These are phyloP conservation scores for Trichoderma sp. DNA, from an alignment of 2,329 filamentous ascomycete genomes.

Conservation along the genomic window DNA sequence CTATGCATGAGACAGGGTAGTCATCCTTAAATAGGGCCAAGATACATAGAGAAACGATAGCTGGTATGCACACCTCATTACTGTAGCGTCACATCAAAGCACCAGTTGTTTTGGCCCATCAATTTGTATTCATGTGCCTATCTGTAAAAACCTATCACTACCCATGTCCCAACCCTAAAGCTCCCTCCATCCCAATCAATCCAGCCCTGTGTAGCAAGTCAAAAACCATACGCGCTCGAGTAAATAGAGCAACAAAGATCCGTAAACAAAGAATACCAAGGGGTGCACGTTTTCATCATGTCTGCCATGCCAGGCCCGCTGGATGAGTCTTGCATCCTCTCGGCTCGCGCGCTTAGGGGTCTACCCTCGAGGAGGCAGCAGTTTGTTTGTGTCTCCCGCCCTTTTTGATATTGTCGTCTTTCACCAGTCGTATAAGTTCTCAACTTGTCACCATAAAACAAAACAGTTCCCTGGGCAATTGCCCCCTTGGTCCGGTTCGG, in stretches of 20 bases:
- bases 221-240: slow-evolving; percentile 19
- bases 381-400: neutral
- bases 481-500: slow-evolving; percentile 32
- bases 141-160: slow-evolving; percentile 36
- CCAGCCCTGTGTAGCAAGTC: neutral
- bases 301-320: slow-evolving; percentile 24
- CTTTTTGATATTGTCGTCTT: slow-evolving; percentile 3
- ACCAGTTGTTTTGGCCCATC: slow-evolving; percentile 26
- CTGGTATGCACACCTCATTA: neutral
- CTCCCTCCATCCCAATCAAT: slow-evolving; percentile 9
- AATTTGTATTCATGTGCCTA: slow-evolving; percentile 35
- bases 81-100: neutral
- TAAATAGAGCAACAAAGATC: slow-evolving; percentile 12
- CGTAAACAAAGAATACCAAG: slow-evolving; percentile 1
- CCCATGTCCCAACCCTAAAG: slow-evolving; percentile 17
- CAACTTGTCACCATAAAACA: slow-evolving; percentile 9
- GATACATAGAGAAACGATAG: no score
- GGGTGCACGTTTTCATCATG: neutral
- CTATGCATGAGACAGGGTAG: no score
- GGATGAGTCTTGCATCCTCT: slow-evolving; percentile 8
- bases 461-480: slow-evolving; percentile 11
- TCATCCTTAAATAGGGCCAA: neutral
- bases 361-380: slow-evolving; percentile 21
- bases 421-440: slow-evolving; percentile 3
- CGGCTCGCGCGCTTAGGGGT: slow-evolving; percentile 7